Conservation (phyloP, 257 asterid species). For the Salvia splendens region DNA sequence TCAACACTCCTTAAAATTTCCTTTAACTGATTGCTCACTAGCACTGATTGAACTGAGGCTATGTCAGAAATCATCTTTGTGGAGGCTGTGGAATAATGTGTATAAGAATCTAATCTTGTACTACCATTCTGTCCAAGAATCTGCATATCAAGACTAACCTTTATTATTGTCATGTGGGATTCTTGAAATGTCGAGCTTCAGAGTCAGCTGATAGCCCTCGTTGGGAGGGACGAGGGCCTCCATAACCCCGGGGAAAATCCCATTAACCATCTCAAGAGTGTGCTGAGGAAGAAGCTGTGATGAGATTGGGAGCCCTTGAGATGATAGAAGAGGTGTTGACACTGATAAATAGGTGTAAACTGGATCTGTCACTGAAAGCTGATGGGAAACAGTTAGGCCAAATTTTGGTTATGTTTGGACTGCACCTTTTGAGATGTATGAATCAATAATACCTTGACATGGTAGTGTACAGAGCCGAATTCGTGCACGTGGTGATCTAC, state of each 20-base stretch:
- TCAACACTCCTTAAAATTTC: constrained; percentile 61
- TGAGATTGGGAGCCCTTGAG: constrained; percentile 53
- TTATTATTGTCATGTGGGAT: constrained; percentile 42
- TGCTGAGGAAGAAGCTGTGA: constrained; percentile 59
- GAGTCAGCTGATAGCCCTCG: constrained; percentile 70
- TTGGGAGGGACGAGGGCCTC: constrained; percentile 66
- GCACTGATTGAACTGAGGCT: constrained; percentile 74
- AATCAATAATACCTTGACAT: constrained; percentile 58
- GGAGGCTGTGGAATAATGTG: constrained; percentile 43
- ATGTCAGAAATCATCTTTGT: constrained; percentile 60
- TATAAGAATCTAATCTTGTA: not conserved
- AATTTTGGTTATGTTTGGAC: not conserved
- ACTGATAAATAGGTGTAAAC: constrained; percentile 58
- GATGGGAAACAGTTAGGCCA: constrained; percentile 27
- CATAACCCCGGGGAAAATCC: constrained; percentile 57
- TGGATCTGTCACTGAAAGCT: constrained; percentile 72
- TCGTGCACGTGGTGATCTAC: constrained; percentile 81
- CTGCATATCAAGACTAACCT: constrained; percentile 36
- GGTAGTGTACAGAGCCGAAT: constrained; percentile 80
- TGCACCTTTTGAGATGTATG: not conserved
- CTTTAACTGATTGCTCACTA: constrained; percentile 81
- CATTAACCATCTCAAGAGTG: constrained; percentile 61
- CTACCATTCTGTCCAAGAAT: too few species aligned
- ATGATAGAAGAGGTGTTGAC: constrained; percentile 77
- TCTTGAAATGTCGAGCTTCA: constrained; percentile 57